A percentile compares a stretch with the other conserved stretches of the same genome.
These are phyloP conservation scores for Aspergillus terreus DNA, from an alignment of 2,329 filamentous ascomycete genomes.

Conservation along the genomic window DNA sequence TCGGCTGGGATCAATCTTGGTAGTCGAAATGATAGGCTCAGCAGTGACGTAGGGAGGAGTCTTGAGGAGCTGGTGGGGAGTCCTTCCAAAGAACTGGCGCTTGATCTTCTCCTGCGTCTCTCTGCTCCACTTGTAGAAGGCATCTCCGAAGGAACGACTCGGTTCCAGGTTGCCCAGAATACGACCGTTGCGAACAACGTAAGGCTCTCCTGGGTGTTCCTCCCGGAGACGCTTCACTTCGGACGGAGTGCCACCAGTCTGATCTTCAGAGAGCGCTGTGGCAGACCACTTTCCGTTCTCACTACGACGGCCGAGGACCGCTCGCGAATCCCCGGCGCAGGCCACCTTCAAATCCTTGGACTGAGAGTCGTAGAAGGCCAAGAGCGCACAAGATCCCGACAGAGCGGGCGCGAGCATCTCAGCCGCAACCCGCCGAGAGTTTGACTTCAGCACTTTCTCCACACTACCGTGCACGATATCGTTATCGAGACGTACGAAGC, in stretches of 20 bases:
- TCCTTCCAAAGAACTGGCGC: conserved; percentile 80
- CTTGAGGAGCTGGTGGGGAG: conserved; percentile 70
- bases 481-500: conserved; percentile 82
- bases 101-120: conserved; percentile 82
- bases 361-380: conserved; percentile 91
- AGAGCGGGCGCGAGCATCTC: conserved; percentile 88
- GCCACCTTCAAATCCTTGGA: conserved; percentile 88
- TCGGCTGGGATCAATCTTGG: conserved; percentile 80
- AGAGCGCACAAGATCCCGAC: conserved; percentile 92
- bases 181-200: conserved; percentile 83
- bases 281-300: conserved; percentile 86
- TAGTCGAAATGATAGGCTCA: conserved; percentile 90
- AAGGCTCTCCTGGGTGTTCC: conserved; percentile 83
- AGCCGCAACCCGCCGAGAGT: conserved; percentile 85
- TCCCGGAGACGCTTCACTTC: conserved; percentile 79
- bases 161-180: conserved; percentile 91
- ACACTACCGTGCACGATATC: conserved; percentile 95
- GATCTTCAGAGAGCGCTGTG: conserved; percentile 83
- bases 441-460: conserved; percentile 81
- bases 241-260: conserved; percentile 83
- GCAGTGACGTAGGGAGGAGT: conserved; percentile 97
- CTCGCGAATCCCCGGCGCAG: conserved; percentile 93
- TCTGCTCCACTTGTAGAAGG: conserved; percentile 90
- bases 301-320: conserved; percentile 78
- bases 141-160: conserved; percentile 91